Evolutionary conservation across 331 rosid genomes (phyloP).

Genomic region (Prunus yedoensis): DNA sequence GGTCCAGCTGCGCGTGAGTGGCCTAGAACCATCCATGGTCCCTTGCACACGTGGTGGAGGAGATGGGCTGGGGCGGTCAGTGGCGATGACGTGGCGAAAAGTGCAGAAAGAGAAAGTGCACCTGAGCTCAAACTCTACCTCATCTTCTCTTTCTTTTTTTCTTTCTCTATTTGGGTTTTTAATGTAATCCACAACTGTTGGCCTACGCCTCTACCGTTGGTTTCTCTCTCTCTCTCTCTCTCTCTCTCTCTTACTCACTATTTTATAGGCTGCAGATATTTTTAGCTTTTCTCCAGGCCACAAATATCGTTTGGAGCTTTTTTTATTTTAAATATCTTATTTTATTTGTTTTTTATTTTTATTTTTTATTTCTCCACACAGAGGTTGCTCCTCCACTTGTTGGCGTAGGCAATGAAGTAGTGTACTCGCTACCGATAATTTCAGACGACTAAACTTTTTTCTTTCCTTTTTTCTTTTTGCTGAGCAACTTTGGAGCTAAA

Average conservation of each 20-base stretch:
- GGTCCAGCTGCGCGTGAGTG: conserved; percentile 21
- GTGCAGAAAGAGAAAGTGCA: conserved; percentile 1
- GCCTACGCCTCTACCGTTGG: not conserved
- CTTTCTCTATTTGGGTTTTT: not conserved
- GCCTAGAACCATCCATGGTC: not conserved
- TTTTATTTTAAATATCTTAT: not conserved
- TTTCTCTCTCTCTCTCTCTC: not conserved
- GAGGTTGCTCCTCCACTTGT: not conserved
- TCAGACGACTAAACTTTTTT: not conserved
- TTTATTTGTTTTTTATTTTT: not conserved
- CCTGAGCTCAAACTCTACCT: not conserved
- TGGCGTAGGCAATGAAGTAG: not conserved
- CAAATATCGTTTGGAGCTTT: conserved; percentile 20
- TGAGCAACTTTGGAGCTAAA: no score
- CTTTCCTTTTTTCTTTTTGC: no score
- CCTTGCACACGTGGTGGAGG: conserved; percentile 22
- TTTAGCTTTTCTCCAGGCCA: conserved; percentile 6
- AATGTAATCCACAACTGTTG: conserved; percentile 37
- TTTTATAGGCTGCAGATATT: conserved; percentile 34
- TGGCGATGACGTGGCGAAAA: conserved; percentile 6
- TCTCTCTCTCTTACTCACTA: not conserved
- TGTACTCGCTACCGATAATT: not conserved
- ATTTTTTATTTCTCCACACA: not conserved
- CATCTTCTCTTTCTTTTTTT: not conserved
- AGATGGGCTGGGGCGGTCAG: not conserved